Percentiles rank a stretch among this genome's conserved stretches.
These are phyloP conservation scores for Dictyostelium purpureum DNA, from an alignment of 78 protist genomes.

Conservation along the genomic window DNA sequence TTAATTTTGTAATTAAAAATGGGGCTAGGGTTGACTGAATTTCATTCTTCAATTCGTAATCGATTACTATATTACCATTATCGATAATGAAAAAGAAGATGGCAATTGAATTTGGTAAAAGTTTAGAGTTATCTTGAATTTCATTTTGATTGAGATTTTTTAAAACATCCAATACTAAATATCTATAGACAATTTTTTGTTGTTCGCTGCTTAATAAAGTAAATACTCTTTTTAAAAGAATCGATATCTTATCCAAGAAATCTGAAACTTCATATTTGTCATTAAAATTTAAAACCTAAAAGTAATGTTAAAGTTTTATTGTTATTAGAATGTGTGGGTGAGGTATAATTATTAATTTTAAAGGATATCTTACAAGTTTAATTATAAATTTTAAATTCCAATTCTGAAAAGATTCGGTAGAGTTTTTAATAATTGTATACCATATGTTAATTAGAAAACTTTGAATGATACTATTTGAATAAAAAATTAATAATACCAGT, in stretches of 20 bases:
- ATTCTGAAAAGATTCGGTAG: background rate
- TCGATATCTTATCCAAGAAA: background rate
- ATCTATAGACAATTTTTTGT: background rate
- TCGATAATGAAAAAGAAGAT: background rate
- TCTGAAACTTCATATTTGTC: background rate
- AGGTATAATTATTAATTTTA: background rate
- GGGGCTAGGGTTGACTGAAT: background rate
- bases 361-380: background rate
- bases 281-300: background rate
- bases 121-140: background rate
- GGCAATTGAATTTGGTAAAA: background rate
- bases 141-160: background rate
- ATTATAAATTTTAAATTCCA: background rate
- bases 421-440: background rate
- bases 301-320: background rate
- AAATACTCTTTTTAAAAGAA: conserved; percentile 10
- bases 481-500: background rate
- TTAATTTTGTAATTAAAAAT: background rate
- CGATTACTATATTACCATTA: background rate
- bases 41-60: background rate
- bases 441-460: background rate
- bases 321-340: background rate
- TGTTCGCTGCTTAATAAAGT: background rate
- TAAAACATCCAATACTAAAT: background rate
- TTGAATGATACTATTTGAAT: background rate